phyloP scores from a whole-genome alignment of 495 filamentous ascomycete genomes.

The Daldinia decipiens region DNA sequence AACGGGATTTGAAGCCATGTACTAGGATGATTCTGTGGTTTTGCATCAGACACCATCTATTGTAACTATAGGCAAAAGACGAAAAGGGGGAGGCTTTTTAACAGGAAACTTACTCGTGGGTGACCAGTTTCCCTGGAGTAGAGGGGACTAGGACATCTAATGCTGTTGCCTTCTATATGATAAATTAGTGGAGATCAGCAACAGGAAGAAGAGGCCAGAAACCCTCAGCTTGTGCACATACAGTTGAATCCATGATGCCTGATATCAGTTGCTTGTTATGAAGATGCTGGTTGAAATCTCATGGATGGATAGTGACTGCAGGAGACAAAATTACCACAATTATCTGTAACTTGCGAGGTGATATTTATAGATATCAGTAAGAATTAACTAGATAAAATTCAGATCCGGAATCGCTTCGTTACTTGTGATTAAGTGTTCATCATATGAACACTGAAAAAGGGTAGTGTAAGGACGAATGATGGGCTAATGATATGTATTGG shows the following conservation, averaged over 20 bases:
- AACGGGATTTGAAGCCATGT: slow-evolving; percentile 25
- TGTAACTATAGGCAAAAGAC: neutral
- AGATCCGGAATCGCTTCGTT: neutral
- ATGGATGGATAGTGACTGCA: neutral
- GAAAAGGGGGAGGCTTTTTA: neutral
- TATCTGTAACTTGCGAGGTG: neutral
- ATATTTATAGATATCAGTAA: neutral
- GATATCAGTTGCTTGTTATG: neutral
- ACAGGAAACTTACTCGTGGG: slow-evolving; percentile 18
- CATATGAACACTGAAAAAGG: neutral
- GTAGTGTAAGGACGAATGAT: neutral
- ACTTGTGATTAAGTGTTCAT: neutral
- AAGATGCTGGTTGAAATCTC: neutral
- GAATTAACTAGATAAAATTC: neutral
- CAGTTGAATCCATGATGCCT: neutral
- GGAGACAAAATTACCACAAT: neutral
- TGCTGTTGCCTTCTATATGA: neutral
- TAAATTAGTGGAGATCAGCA: neutral
- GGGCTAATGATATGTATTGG: neutral
- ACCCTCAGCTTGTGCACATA: neutral
- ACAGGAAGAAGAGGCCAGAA: neutral
- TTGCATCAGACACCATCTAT: neutral
- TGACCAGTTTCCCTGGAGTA: neutral
- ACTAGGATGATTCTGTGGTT: slow-evolving; percentile 28
- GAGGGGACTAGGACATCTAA: neutral